A percentile compares a stretch with the other conserved stretches of the same genome.
phyloP scores from a whole-genome alignment of 2,329 filamentous ascomycete species.

The Neofusicoccum parvum region DNA sequence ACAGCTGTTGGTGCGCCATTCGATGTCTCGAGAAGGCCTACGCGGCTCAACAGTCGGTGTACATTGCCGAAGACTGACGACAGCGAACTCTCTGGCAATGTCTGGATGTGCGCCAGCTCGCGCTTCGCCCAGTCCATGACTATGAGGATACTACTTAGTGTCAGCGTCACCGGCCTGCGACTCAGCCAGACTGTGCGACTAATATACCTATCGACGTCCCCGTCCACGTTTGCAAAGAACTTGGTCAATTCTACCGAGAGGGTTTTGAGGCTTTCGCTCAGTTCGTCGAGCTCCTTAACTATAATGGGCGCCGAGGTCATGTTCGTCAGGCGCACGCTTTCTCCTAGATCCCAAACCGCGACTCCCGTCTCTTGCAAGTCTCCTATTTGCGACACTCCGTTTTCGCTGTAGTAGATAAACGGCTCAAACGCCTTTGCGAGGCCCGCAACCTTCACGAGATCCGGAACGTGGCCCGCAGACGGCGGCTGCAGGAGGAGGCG shows the following conservation, averaged over 20 bases:
- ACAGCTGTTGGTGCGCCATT: constrained; percentile 63
- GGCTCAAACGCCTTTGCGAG: constrained; percentile 92
- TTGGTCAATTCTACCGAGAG: constrained; percentile 83
- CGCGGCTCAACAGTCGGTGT: constrained; percentile 71
- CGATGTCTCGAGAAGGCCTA: constrained; percentile 46
- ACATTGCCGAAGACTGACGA: constrained; percentile 81
- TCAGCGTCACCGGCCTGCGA: constrained; percentile 25
- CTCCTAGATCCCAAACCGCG: constrained; percentile 91
- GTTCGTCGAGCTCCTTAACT: constrained; percentile 78
- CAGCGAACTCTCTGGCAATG: constrained; percentile 62
- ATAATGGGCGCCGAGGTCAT: constrained; percentile 89
- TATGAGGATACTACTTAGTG: constrained; percentile 69
- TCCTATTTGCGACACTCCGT: constrained; percentile 80
- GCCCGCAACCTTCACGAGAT: constrained; percentile 86
- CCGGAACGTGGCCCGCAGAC: constrained; percentile 68
- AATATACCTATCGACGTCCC: constrained; percentile 79
- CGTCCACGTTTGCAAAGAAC: constrained; percentile 92
- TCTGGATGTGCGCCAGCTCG: constrained; percentile 72
- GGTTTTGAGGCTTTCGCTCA: constrained; percentile 83
- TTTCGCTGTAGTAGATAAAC: constrained; percentile 91
- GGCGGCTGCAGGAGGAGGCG: constrained; percentile 71
- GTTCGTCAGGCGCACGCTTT: constrained; percentile 85
- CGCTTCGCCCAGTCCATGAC: constrained; percentile 96
- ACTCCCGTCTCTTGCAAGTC: constrained; percentile 89
- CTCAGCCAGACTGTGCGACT: constrained; percentile 16